phyloP scores from a whole-genome alignment of 371 early-diverging fungal species.

The Umbelopsis sp. region DNA sequence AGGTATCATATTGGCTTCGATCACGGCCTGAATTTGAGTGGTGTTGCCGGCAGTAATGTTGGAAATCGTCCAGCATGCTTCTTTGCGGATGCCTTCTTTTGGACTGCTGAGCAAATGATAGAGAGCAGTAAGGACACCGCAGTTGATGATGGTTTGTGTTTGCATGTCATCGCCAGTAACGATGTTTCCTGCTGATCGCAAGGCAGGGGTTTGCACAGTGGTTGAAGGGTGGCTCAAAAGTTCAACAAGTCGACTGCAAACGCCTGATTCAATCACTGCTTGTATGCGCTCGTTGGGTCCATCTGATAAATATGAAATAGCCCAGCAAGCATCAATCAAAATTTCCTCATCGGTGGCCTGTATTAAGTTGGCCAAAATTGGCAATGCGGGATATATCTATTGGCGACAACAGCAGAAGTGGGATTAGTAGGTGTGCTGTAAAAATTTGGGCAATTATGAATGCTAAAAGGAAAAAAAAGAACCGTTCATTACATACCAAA shows the following conservation, averaged over 20 bases:
- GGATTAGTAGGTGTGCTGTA: no score
- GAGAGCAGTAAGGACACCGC: constrained; percentile 83
- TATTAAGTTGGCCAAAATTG: constrained; percentile 86
- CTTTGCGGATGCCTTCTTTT: constrained; percentile 95
- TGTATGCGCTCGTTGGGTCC: constrained; percentile 95
- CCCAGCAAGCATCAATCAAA: constrained; percentile 98
- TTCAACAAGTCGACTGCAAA: constrained; percentile 91
- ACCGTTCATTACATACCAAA: constrained; percentile 50
- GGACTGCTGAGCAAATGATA: constrained; percentile 79
- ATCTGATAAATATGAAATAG: constrained; percentile 98
- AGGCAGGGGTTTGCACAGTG: constrained; percentile 95
- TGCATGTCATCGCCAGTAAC: constrained; percentile 98
- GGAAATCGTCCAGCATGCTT: constrained; percentile 99
- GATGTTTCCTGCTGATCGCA: constrained; percentile 99
- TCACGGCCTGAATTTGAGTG: constrained; percentile 91
- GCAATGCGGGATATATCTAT: constrained; percentile 85
- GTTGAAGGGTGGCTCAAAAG: constrained; percentile 85
- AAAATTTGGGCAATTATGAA: no score
- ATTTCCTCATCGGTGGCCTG: constrained; percentile 93
- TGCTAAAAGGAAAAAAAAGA: no score
- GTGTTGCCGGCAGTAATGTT: constrained; percentile 99
- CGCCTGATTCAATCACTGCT: constrained; percentile 92
- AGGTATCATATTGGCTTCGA: constrained; percentile 92
- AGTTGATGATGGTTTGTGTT: constrained; percentile 94
- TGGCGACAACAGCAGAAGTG: background rate